Conservation (phyloP, 805 yeast species). For the Teunomyces panamensis region DNA sequence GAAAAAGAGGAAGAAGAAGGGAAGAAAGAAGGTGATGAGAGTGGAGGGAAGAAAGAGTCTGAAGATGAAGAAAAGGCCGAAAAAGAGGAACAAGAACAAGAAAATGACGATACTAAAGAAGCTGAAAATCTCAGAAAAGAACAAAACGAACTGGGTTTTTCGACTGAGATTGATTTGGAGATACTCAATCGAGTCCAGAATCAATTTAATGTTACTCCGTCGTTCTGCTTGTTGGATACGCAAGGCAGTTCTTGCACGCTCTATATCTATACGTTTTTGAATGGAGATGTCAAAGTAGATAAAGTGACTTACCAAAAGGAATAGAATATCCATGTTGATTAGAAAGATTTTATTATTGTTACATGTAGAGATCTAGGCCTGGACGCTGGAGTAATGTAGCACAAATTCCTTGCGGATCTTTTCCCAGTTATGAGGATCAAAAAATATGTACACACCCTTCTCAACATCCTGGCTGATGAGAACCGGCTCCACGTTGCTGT, state of each 20-base stretch:
- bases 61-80: conserved; percentile 12
- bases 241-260: conserved; percentile 74
- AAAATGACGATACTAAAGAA: neutral
- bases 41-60: neutral
- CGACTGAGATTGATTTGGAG: conserved; percentile 9
- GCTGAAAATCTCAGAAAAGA: neutral
- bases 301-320: conserved; percentile 46
- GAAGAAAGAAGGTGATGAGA: conserved; percentile 6
- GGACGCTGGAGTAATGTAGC: conserved; percentile 44
- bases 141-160: neutral
- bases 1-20: conserved; percentile 7
- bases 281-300: conserved; percentile 87
- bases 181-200: conserved; percentile 17
- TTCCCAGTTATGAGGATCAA: conserved; percentile 96
- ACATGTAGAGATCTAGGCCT: conserved; percentile 14
- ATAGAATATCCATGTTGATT: neutral
- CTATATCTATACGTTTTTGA: conserved; percentile 78
- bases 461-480: conserved; percentile 79
- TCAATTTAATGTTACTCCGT: conserved; percentile 50
- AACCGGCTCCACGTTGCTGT: conserved; percentile 83
- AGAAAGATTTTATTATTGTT: neutral
- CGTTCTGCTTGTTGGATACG: conserved; percentile 87
- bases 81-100: conserved; percentile 3
- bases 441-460: conserved; percentile 88
- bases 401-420: conserved; percentile 73